Conservation (phyloP, 345 rosid genomes). For the Melastoma malabathricum region DNA sequence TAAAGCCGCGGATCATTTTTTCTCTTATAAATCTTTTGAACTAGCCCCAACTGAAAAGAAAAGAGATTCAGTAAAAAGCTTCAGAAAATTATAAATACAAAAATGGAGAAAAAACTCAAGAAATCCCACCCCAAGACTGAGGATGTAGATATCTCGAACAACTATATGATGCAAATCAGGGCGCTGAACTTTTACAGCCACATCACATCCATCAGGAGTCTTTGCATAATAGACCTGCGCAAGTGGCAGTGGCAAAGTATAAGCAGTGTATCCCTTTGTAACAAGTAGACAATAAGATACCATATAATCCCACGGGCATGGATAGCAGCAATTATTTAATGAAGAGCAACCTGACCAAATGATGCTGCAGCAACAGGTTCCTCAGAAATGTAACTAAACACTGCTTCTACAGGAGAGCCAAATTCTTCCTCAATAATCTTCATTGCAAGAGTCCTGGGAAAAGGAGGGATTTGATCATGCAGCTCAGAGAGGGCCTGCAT, state of each 20-base stretch:
- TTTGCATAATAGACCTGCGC: conserved; percentile 67
- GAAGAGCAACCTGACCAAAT: conserved; percentile 72
- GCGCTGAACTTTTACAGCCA: conserved; percentile 94
- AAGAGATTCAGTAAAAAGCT: conserved; percentile 10
- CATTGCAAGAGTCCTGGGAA: conserved; percentile 56
- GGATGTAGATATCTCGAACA: conserved; percentile 73
- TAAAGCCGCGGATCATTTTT: conserved; percentile 73
- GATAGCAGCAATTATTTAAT: not conserved
- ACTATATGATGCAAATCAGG: conserved; percentile 79
- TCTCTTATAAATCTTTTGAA: conserved; percentile 81
- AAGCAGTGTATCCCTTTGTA: not conserved
- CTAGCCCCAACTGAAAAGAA: conserved; percentile 54
- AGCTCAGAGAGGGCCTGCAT: conserved; percentile 86
- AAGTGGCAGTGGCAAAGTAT: conserved; percentile 7
- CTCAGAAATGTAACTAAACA: conserved; percentile 59
- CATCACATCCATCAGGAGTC: conserved; percentile 60
- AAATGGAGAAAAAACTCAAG: not conserved
- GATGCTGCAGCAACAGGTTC: conserved; percentile 94
- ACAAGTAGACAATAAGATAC: not conserved
- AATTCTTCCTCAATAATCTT: conserved; percentile 79
- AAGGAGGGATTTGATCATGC: conserved; percentile 85
- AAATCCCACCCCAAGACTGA: conserved; percentile 76
- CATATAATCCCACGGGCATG: not conserved
- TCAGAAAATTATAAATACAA: conserved; percentile 1
- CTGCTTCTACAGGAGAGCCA: conserved; percentile 59